Conservation (phyloP, 164 flowering plant species). For the Macadamia integrifolia region DNA sequence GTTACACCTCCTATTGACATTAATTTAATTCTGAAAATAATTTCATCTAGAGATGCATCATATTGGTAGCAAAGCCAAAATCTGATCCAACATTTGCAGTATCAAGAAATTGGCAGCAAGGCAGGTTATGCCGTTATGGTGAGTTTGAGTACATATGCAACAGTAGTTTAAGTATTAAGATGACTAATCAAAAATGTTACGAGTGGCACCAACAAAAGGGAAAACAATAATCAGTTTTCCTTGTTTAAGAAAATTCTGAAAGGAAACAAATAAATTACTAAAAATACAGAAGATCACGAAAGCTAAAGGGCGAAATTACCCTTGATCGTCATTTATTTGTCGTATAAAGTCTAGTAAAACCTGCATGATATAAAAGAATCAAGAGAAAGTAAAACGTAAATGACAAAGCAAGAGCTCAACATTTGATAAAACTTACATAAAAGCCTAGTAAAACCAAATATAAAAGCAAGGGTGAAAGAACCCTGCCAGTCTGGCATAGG, state of each 20-base stretch:
- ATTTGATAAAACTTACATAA: background rate
- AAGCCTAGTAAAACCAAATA: too few relatives aligned
- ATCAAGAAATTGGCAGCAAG: background rate
- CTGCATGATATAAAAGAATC: constrained; percentile 36
- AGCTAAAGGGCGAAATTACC: constrained; percentile 35
- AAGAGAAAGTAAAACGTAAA: background rate
- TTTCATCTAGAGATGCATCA: too few relatives aligned
- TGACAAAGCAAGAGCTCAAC: background rate
- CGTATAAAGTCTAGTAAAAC: constrained; percentile 85
- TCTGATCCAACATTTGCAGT: too few relatives aligned
- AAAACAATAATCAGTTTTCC: background rate
- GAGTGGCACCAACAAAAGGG: background rate
- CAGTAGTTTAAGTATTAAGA: background rate
- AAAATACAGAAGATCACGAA: background rate
- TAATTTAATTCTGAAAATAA: too few relatives aligned
- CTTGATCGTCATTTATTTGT: constrained; percentile 90
- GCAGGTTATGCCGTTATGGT: background rate
- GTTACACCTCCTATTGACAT: too few relatives aligned
- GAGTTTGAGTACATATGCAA: background rate
- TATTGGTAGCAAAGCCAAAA: too few relatives aligned
- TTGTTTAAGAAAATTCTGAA: background rate
- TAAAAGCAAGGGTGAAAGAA: too few relatives aligned
- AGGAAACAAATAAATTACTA: background rate
- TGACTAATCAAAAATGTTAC: background rate
- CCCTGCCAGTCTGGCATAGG: too few relatives aligned